Conservation (phyloP, 768 basidiomycete genomes). For the Trametes maxima region DNA sequence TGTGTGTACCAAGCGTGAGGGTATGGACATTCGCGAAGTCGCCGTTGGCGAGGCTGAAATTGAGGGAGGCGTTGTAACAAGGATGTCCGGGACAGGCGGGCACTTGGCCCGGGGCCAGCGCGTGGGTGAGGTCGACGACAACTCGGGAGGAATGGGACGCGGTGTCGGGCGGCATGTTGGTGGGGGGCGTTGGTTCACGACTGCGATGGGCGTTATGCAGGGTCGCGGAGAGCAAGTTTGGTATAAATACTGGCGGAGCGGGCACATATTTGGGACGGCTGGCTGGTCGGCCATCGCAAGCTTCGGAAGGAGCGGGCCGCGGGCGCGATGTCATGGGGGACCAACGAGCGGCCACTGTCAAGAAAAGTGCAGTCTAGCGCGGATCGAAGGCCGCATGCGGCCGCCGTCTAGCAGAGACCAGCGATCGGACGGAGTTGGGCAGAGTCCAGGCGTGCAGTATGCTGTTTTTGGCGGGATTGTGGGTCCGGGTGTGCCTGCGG, state of each 20-base stretch:
- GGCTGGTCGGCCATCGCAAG: background rate
- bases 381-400: too few species aligned
- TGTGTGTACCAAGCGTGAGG: slow-evolving; percentile 65
- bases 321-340: background rate
- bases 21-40: slow-evolving; percentile 55
- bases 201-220: background rate
- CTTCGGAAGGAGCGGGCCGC: slow-evolving; percentile 6
- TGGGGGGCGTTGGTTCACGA: background rate
- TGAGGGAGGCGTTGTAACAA: slow-evolving; percentile 41
- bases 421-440: background rate
- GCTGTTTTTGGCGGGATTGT: background rate
- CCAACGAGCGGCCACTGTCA: background rate
- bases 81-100: slow-evolving; percentile 63
- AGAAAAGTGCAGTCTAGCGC: too few species aligned
- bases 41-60: slow-evolving; percentile 41
- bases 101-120: slow-evolving; percentile 43
- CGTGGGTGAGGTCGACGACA: slow-evolving; percentile 58
- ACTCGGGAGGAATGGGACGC: background rate
- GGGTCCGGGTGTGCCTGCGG: background rate
- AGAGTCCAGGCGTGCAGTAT: background rate
- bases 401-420: too few species aligned
- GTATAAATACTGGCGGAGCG: background rate
- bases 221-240: background rate
- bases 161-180: background rate
- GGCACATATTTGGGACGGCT: background rate